Evolutionary conservation across 2,329 filamentous ascomycete species (phyloP), one percentile per base, ranked within the genome.

Genomic region (Cladophialophora carrionii): DNA sequence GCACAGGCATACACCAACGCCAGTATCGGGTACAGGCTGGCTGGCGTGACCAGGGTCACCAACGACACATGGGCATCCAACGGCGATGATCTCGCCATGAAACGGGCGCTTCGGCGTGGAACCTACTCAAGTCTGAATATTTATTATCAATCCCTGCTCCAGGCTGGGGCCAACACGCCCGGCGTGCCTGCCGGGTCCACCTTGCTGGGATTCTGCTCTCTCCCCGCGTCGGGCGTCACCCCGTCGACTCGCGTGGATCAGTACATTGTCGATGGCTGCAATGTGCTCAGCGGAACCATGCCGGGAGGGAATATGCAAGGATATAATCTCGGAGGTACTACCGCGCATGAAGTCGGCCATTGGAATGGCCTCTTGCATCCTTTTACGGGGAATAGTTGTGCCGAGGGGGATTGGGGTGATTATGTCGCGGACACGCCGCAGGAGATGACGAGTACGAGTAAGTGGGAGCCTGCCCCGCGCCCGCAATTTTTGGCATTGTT

Each of bases 131-230:
- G 81, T 1, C 78, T 87, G 41, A 87, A 87, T 73, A 76, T 87
- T 65, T 87, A 86, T 76, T 87, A 86, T 76, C 83, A 86, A 73
- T 83, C 82, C 34, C 78, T 86, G 62, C 78, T 87, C 17, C 73
- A 78, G 34, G 67, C 72, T 0, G 67, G 73, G 4, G 57, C 72
- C 5, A 70, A 69, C 10, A 71, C 72, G 5, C 72, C 72, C 4
- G 68, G 66, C 26, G 63, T 67, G 5, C 56, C 66, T 29, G 63
- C 72, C 5, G 76, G 77, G 60, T 74, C 73, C 57, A 74, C 73
- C 48, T 73, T 86, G 3, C 78, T 87, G 2, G 84, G 84, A 1
- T 83, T 82, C 59, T 87, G 84, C 76, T 84, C 82, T 0, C 75
- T 86, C 22, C 78, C 78, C 17, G 72, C 76, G 61, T 72, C 82